Conservation (phyloP, 2,329 filamentous ascomycete species). For the Botrytis fabae region DNA sequence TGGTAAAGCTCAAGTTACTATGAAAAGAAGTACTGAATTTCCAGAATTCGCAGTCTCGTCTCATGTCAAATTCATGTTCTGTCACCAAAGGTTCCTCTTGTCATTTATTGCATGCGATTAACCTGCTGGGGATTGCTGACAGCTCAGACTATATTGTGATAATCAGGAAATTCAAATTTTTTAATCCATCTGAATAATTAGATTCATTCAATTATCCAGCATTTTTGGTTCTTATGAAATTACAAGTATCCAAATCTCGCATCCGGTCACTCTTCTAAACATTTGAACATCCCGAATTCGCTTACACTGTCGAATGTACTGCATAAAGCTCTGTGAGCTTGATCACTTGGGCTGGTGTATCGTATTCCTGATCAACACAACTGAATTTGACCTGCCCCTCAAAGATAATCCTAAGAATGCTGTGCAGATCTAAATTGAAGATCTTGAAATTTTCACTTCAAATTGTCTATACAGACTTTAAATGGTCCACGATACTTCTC, state of each 20-base stretch:
- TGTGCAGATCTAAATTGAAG: not conserved
- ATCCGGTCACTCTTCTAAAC: not conserved
- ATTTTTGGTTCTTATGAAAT: not conserved
- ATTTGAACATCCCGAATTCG: not conserved
- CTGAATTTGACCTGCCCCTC: no score
- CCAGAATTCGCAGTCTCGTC: not conserved
- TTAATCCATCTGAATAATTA: fast-evolving
- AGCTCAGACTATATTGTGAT: not conserved
- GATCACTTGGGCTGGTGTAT: not conserved
- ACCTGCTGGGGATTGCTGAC: no score
- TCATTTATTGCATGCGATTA: not conserved
- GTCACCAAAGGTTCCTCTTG: not conserved
- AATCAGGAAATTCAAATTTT: fast-evolving
- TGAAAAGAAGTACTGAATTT: not conserved
- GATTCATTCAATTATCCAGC: not conserved
- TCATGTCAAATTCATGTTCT: fast-evolving
- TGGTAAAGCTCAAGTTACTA: not conserved
- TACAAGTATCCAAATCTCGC: not conserved
- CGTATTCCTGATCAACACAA: no score
- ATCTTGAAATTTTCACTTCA: not conserved
- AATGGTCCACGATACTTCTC: no score
- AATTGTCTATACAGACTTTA: not conserved
- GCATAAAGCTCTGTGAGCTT: not conserved
- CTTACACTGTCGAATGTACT: not conserved
- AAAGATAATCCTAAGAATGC: not conserved